These are phyloP conservation scores for Penicillium dipodomyicola DNA, from an alignment of 495 filamentous ascomycete genomes.

Conservation along the genomic window DNA sequence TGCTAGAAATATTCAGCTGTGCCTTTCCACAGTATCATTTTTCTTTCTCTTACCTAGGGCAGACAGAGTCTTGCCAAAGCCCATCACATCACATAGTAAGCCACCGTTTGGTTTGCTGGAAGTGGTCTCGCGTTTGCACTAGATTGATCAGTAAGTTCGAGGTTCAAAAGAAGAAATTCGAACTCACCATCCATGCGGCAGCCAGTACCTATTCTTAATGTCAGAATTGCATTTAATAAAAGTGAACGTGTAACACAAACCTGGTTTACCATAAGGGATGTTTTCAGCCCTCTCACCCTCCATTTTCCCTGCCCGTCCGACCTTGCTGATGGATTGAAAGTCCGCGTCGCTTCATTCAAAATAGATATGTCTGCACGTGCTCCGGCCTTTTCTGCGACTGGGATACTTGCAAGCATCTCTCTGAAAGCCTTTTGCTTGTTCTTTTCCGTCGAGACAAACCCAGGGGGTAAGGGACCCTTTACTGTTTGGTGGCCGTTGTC, in stretches of 20 bases:
- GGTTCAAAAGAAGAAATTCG: neutral
- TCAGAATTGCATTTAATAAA: neutral
- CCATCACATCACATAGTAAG: constrained; percentile 2
- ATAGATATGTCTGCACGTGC: neutral
- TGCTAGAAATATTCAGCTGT: neutral
- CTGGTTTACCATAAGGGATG: neutral
- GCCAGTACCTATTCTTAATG: neutral
- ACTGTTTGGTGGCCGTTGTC: neutral
- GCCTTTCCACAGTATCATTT: neutral
- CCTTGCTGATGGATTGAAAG: neutral
- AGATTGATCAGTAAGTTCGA: neutral
- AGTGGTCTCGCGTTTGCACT: neutral
- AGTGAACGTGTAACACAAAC: neutral
- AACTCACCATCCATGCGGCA: neutral
- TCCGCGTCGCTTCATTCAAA: neutral
- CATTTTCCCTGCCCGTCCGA: neutral
- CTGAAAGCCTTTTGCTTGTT: neutral
- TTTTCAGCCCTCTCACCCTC: neutral
- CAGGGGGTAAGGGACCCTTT: neutral
- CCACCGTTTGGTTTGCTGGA: neutral
- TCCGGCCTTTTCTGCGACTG: neutral
- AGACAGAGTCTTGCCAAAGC: neutral
- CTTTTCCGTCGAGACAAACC: neutral
- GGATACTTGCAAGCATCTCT: neutral
- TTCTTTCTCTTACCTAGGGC: neutral